These are phyloP conservation scores for Pythium biforme DNA, from an alignment of 352 stramenopile genomes.

Conservation along the genomic window DNA sequence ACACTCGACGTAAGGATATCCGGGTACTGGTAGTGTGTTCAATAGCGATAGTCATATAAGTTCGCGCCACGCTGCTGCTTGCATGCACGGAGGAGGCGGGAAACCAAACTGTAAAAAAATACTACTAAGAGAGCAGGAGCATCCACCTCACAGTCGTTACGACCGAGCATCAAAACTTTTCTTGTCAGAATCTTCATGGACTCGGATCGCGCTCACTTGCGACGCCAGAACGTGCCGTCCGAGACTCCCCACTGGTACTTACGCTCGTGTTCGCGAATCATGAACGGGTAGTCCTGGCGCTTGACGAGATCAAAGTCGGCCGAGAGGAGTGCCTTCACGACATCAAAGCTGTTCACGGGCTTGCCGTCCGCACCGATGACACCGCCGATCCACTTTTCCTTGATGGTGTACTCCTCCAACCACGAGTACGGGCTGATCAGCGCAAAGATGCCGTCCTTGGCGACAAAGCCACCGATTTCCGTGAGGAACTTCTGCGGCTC, in stretches of 20 bases:
- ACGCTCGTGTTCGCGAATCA: slow-evolving; percentile 91
- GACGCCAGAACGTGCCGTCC: slow-evolving; percentile 84
- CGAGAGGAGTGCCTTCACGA: slow-evolving; percentile 55
- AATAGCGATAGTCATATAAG: slow-evolving; percentile 34
- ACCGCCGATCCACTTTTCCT: slow-evolving; percentile 85
- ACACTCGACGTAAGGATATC: not conserved
- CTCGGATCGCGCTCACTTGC: slow-evolving; percentile 38
- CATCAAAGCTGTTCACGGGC: slow-evolving; percentile 66
- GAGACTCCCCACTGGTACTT: slow-evolving; percentile 93
- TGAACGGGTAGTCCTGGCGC: slow-evolving; percentile 84
- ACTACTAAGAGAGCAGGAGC: slow-evolving; percentile 14
- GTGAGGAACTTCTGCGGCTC: slow-evolving; percentile 90
- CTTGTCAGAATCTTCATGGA: not conserved
- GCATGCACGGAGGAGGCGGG: not conserved
- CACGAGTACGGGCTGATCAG: slow-evolving; percentile 97
- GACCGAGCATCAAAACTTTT: not conserved
- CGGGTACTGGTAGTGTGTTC: slow-evolving; percentile 31
- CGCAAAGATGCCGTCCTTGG: slow-evolving; percentile 90
- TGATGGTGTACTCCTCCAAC: slow-evolving; percentile 95
- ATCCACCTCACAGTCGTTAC: slow-evolving; percentile 9
- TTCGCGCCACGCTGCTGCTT: not conserved
- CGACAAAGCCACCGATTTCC: slow-evolving; percentile 84
- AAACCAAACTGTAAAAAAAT: slow-evolving; percentile 31
- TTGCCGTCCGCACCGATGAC: slow-evolving; percentile 38
- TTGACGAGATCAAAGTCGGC: slow-evolving; percentile 79